These are phyloP conservation scores for Isoetes taiwanensis DNA, from an alignment of 75 land plant species.

Conservation along the genomic window DNA sequence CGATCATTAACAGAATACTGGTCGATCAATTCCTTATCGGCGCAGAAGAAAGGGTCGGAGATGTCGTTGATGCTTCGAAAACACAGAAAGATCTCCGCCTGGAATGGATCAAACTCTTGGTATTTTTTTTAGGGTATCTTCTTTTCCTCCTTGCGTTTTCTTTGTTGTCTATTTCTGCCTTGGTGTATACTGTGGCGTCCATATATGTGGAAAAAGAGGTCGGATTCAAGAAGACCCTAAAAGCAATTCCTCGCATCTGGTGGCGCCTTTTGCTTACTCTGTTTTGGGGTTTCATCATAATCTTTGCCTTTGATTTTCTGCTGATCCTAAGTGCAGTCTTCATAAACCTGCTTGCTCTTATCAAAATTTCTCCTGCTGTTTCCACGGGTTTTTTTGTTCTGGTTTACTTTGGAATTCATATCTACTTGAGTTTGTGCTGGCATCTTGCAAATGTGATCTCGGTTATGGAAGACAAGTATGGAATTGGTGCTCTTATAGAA, in stretches of 20 bases:
- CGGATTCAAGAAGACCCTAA: slow-evolving; percentile 36
- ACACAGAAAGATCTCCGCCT: slow-evolving; percentile 11
- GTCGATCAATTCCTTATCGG: no score
- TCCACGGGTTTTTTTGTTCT: no score
- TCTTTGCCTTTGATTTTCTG: slow-evolving; percentile 51
- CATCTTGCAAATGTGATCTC: slow-evolving; percentile 83
- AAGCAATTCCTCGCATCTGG: slow-evolving; percentile 68
- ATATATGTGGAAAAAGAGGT: slow-evolving; percentile 69
- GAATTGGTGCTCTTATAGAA: slow-evolving; percentile 55
- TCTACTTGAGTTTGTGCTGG: slow-evolving; percentile 61
- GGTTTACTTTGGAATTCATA: slow-evolving; percentile 14
- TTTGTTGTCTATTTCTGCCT: slow-evolving; percentile 80
- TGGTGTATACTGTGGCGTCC: slow-evolving; percentile 87
- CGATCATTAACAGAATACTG: no score
- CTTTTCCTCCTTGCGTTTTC: slow-evolving; percentile 81
- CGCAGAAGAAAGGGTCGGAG: no score
- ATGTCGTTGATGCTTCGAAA: no score
- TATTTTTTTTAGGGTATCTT: slow-evolving; percentile 43
- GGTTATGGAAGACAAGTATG: slow-evolving; percentile 72
- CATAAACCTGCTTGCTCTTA: no score
- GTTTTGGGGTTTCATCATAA: slow-evolving; percentile 54
- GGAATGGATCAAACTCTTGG: slow-evolving; percentile 30
- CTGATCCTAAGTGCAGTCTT: no score
- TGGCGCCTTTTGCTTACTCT: slow-evolving; percentile 68
- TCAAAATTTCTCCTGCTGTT: no score